phyloP scores from a whole-genome alignment of 2,329 filamentous ascomycete genomes.

The Colletotrichum endophyticum region DNA sequence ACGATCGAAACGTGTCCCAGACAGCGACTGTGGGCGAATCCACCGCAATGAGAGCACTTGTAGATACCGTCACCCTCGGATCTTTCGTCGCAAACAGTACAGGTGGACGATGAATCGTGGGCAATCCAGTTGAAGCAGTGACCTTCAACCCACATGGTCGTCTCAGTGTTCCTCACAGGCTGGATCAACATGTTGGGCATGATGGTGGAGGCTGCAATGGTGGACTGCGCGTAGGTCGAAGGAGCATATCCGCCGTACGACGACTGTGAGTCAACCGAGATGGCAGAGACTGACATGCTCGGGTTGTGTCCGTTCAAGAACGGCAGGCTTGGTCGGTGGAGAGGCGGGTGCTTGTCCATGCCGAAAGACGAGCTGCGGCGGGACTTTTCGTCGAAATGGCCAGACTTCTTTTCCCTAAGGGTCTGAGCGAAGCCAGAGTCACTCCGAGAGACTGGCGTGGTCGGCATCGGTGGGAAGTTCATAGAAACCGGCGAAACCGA shows the following conservation, averaged over 20 bases:
- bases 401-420: slow-evolving; percentile 91
- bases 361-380: slow-evolving; percentile 93
- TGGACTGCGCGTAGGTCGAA: slow-evolving; percentile 86
- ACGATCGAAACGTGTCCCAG: slow-evolving; percentile 68
- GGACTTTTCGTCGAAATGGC: slow-evolving; percentile 84
- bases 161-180: slow-evolving; percentile 79
- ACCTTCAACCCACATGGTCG: slow-evolving; percentile 82
- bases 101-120: slow-evolving; percentile 65
- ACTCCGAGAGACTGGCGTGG: slow-evolving; percentile 82
- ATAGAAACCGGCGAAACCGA: slow-evolving; percentile 79
- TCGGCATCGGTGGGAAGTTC: slow-evolving; percentile 77
- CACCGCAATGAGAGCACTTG: slow-evolving; percentile 70
- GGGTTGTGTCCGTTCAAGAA: slow-evolving; percentile 71
- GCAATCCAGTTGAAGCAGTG: slow-evolving; percentile 76
- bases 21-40: slow-evolving; percentile 63
- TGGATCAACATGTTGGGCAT: slow-evolving; percentile 86
- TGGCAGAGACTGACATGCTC: slow-evolving; percentile 63
- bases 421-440: slow-evolving; percentile 92
- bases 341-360: slow-evolving; percentile 71
- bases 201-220: slow-evolving; percentile 81
- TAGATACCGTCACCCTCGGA: slow-evolving; percentile 76
- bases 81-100: slow-evolving; percentile 78
- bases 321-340: slow-evolving; percentile 74
- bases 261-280: slow-evolving; percentile 69
- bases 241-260: slow-evolving; percentile 81